These are phyloP conservation scores for Syzygium syzygioides DNA, from an alignment of 441 rosid species.

Conservation along the genomic window DNA sequence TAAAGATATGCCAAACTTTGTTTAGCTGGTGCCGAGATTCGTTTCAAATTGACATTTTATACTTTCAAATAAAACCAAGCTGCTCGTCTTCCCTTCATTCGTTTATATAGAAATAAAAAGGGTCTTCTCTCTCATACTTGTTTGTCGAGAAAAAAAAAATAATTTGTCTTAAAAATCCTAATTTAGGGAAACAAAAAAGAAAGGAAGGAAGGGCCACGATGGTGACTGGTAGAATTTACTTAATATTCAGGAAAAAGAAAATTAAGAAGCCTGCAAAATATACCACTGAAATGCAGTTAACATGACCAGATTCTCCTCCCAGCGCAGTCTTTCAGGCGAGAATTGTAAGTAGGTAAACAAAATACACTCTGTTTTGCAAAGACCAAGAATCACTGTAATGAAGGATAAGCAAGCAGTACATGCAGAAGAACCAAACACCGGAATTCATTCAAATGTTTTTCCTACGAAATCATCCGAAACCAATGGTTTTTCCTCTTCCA, in stretches of 20 bases:
- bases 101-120: neutral
- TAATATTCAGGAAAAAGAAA: neutral
- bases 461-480: neutral
- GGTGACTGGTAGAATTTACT: neutral
- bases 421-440: neutral
- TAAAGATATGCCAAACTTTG: neutral
- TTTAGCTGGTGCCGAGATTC: neutral
- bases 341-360: neutral
- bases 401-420: neutral
- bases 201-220: neutral
- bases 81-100: neutral
- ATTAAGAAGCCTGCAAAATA: neutral
- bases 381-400: neutral
- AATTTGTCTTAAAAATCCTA: neutral
- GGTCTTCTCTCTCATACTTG: neutral
- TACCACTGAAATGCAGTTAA: neutral
- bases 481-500: neutral
- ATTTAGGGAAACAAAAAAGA: neutral
- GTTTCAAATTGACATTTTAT: neutral
- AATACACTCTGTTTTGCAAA: neutral
- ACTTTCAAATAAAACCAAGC: neutral
- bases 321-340: neutral
- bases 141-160: neutral
- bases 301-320: neutral
- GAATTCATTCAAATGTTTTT: neutral